Percentiles rank a stretch among this genome's conserved stretches.
Conservation (phyloP, 768 basidiomycete species). For the Phylloporus sp. region DNA sequence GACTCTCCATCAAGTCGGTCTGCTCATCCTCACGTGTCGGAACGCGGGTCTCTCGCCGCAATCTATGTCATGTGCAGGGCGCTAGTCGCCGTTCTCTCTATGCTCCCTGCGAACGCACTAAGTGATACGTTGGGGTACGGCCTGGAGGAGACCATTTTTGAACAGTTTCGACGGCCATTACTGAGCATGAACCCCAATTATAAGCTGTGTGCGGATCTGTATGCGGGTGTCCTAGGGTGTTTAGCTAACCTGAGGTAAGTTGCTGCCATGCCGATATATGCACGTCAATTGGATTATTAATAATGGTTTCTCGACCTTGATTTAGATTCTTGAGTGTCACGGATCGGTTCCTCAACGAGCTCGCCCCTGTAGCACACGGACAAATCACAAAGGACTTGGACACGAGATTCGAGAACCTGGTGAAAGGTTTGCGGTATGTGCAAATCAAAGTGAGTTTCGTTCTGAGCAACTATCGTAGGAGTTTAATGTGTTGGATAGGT, state of each 20-base stretch:
- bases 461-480: not conserved
- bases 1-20: conserved; percentile 45
- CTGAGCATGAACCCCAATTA: conserved; percentile 68
- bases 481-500: conserved; percentile 45
- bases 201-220: conserved; percentile 74
- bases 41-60: conserved; percentile 75
- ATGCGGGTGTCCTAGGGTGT: conserved; percentile 79
- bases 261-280: not conserved
- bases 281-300: not conserved
- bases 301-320: not conserved
- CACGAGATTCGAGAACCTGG: conserved; percentile 76
- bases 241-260: conserved; percentile 74
- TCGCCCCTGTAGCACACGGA: conserved; percentile 67
- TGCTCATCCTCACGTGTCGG: conserved; percentile 35
- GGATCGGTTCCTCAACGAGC: conserved; percentile 80
- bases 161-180: conserved; percentile 69
- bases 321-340: conserved; percentile 86
- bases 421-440: conserved; percentile 75
- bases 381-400: conserved; percentile 79
- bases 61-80: conserved; percentile 90
- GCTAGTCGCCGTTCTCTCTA: conserved; percentile 69
- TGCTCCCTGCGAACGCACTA: conserved; percentile 69
- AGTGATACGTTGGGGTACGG: conserved; percentile 73
- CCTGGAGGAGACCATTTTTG: conserved; percentile 86
- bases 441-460: conserved; percentile 61